Conservation (phyloP, 345 rosid genomes). For the Stellera chamaejasme region DNA sequence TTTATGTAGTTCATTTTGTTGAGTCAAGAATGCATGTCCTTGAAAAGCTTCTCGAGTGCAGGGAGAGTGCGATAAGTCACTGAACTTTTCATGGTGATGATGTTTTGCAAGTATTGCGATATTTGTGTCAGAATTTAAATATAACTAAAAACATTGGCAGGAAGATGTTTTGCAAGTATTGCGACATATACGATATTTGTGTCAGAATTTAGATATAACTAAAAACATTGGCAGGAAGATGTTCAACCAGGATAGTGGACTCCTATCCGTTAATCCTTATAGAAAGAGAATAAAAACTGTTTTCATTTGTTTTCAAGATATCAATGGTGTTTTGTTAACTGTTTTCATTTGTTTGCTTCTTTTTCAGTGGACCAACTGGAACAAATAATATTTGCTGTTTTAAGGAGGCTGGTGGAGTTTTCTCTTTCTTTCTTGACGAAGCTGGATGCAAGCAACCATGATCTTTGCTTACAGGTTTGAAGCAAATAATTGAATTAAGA, state of each 20-base stretch:
- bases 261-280: not conserved
- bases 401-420: conserved; percentile 68
- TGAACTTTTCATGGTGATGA: too few relatives aligned
- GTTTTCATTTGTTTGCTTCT: conserved; percentile 1
- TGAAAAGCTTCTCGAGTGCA: too few relatives aligned
- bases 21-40: too few relatives aligned
- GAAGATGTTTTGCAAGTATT: too few relatives aligned
- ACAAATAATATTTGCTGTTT: conserved; percentile 52
- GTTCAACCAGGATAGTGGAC: not conserved
- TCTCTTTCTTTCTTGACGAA: conserved; percentile 69
- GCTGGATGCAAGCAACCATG: conserved; percentile 38
- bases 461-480: conserved; percentile 61
- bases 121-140: too few relatives aligned
- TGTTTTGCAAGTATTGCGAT: too few relatives aligned
- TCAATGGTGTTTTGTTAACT: not conserved
- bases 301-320: not conserved
- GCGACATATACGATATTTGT: too few relatives aligned
- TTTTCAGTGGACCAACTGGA: conserved; percentile 69
- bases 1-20: too few relatives aligned
- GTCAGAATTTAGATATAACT: too few relatives aligned
- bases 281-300: not conserved
- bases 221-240: too few relatives aligned
- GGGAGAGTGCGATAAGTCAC: too few relatives aligned
- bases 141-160: too few relatives aligned
- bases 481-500: not conserved